Evolutionary conservation across 2,329 filamentous ascomycete genomes (phyloP).

Genomic region (Neofusicoccum kwambonambiense): DNA sequence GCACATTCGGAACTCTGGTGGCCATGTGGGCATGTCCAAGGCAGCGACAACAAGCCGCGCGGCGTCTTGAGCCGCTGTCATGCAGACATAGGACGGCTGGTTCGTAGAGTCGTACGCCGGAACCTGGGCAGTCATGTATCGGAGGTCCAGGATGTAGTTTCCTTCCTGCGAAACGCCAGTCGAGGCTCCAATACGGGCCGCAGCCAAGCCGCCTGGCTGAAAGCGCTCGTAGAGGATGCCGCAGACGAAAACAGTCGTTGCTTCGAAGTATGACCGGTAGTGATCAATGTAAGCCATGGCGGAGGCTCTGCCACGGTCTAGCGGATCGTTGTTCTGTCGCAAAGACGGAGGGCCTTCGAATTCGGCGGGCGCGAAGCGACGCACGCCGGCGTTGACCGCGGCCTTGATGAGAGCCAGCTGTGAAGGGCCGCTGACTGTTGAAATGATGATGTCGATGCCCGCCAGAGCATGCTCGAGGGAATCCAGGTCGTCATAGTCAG

Average conservation of each 20-base stretch:
- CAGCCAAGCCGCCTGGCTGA: conserved; percentile 62
- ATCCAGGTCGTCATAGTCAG: conserved; percentile 63
- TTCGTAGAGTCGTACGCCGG: conserved; percentile 53
- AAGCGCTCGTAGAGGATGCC: conserved; percentile 77
- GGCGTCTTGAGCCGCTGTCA: conserved; percentile 70
- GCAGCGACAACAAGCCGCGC: conserved; percentile 70
- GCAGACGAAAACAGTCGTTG: conserved; percentile 69
- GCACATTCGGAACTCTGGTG: conserved; percentile 65
- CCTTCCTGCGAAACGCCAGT: conserved; percentile 57
- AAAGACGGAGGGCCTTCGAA: conserved; percentile 65
- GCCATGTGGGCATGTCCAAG: conserved; percentile 65
- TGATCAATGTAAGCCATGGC: conserved; percentile 58
- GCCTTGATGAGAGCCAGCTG: conserved; percentile 73
- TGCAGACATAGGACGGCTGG: conserved; percentile 54
- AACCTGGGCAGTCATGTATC: conserved; percentile 58
- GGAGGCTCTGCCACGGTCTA: conserved; percentile 60
- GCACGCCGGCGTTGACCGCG: conserved; percentile 62
- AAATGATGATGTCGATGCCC: conserved; percentile 73
- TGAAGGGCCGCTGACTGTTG: conserved; percentile 64
- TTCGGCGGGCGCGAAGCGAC: conserved; percentile 71
- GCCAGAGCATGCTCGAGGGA: conserved; percentile 65
- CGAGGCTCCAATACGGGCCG: conserved; percentile 57
- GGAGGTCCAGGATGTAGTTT: conserved; percentile 65
- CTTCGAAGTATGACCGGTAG: conserved; percentile 57
- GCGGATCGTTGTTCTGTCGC: conserved; percentile 56